phyloP scores from a whole-genome alignment of 192 early-diverging fungal species.

The Coemansia aciculifera region DNA sequence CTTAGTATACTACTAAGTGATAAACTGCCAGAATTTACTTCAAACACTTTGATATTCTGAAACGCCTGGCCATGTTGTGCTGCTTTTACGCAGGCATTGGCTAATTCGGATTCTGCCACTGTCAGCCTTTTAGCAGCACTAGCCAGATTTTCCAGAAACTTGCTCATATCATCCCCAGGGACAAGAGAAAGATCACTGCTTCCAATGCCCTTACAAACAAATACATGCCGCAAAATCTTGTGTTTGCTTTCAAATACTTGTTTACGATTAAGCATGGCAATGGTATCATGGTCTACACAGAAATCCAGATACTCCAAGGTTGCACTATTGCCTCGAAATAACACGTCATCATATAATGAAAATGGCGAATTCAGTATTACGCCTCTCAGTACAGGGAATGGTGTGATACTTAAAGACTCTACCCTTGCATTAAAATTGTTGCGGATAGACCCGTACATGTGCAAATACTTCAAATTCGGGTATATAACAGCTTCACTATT shows the following conservation, averaged over 20 bases:
- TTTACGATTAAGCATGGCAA: neutral
- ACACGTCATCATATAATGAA: constrained; percentile 8
- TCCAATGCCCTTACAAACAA: neutral
- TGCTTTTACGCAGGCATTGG: neutral
- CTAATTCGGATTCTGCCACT: no score
- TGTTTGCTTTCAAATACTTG: neutral
- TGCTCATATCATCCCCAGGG: neutral
- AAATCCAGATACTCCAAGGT: neutral
- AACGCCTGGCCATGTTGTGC: neutral
- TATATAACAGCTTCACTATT: neutral
- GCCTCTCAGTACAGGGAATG: neutral
- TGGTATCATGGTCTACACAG: neutral
- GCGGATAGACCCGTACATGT: neutral
- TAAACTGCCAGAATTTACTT: neutral
- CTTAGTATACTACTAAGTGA: neutral
- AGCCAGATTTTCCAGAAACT: neutral
- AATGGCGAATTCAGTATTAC: neutral
- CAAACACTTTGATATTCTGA: neutral
- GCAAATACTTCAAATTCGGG: neutral
- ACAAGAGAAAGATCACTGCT: no score
- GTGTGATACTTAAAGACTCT: neutral
- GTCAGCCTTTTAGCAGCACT: no score
- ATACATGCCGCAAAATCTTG: neutral
- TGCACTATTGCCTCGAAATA: constrained; percentile 8
- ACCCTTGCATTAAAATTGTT: no score